phyloP scores from a whole-genome alignment of 257 asterid genomes.

The Coffea canephora region DNA sequence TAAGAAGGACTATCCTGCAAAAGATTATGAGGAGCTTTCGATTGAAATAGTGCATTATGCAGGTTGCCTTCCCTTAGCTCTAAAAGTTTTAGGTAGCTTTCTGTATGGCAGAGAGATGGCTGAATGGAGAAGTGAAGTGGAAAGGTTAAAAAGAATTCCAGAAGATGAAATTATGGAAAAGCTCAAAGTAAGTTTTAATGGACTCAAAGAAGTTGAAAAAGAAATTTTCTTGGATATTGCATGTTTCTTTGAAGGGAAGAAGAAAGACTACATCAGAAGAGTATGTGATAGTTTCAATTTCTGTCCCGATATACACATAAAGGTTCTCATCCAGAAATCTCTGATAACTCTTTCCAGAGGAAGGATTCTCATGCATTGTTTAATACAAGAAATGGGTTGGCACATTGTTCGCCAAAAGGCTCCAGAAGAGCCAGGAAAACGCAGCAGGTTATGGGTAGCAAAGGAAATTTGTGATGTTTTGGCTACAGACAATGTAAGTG shows the following conservation, averaged over 20 bases:
- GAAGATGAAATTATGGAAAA: not conserved
- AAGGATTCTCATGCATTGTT: not conserved
- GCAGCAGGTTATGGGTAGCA: not conserved
- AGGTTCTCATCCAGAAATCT: not conserved
- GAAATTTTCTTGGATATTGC: conserved; percentile 16
- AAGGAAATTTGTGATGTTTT: not conserved
- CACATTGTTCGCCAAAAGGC: not conserved
- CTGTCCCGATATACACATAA: not conserved
- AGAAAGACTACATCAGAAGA: not conserved
- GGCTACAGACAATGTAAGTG: conserved; percentile 3
- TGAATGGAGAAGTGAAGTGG: conserved; percentile 1
- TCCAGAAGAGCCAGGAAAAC: not conserved
- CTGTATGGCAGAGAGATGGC: not conserved
- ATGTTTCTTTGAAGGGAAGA: conserved; percentile 6
- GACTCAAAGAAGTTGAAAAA: not conserved
- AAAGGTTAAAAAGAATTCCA: not conserved
- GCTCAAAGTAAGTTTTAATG: not conserved
- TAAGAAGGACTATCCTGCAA: too few species aligned
- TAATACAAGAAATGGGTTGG: not conserved
- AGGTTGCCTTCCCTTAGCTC: too few species aligned
- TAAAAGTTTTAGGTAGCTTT: not conserved
- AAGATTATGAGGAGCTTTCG: too few species aligned
- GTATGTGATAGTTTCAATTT: not conserved
- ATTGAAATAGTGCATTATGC: too few species aligned
- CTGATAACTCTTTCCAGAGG: not conserved